Conservation (phyloP, 768 basidiomycete species). For the Psilocybe cubensis region DNA sequence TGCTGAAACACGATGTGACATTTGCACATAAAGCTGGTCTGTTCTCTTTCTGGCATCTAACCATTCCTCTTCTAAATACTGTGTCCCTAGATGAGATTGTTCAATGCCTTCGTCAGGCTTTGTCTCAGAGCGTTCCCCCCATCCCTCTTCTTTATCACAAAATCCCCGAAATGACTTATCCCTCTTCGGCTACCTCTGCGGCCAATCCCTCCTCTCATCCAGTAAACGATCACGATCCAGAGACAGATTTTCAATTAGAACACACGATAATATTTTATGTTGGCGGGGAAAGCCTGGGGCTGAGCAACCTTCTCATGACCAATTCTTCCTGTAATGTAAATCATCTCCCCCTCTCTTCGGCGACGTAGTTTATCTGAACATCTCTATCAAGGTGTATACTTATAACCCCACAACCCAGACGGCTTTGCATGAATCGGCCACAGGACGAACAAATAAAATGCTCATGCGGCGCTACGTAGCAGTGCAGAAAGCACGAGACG, state of each 20-base stretch:
- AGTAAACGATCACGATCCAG: neutral
- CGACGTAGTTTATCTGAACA: no score
- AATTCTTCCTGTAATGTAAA: conserved; percentile 67
- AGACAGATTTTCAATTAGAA: conserved; percentile 9
- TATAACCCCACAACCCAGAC: conserved; percentile 65
- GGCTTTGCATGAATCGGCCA: conserved; percentile 48
- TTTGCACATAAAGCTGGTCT: conserved; percentile 72
- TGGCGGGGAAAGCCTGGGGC: conserved; percentile 76
- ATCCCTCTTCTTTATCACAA: conserved; percentile 37
- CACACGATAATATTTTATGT: conserved; percentile 52
- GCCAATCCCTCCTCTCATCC: neutral
- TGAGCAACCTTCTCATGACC: conserved; percentile 88
- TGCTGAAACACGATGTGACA: conserved; percentile 78
- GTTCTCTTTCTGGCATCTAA: conserved; percentile 8
- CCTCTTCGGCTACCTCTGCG: neutral
- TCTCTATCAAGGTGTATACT: conserved; percentile 83
- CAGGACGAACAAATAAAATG: conserved; percentile 68
- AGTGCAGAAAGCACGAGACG: conserved; percentile 87
- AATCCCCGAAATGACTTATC: conserved; percentile 12
- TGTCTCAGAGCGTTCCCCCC: conserved; percentile 23
- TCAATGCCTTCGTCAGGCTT: conserved; percentile 25
- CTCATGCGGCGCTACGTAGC: conserved; percentile 89
- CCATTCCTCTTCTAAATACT: neutral
- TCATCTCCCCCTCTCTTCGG: neutral
- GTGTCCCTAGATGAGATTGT: conserved; percentile 36